Base-by-base conservation (phyloP, 306 rosid species). In the Prunus davidiana region DNA sequence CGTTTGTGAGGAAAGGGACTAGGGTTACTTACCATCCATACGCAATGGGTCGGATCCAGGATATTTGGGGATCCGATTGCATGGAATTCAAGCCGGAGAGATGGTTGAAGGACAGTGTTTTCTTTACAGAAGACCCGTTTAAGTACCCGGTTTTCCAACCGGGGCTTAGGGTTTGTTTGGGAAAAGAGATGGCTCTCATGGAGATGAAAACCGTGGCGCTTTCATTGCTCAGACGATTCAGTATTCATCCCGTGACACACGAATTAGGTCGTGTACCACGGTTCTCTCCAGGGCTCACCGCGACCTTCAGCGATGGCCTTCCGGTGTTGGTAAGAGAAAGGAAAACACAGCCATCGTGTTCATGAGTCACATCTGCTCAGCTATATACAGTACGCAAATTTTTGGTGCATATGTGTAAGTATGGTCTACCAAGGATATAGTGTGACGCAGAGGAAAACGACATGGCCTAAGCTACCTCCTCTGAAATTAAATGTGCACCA, bases 21-120 rank as follows among this genome's bases (percentile, higher is more conserved):
- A 88, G 98, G 85, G 98, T 93, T 78, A 93, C 93, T 19, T 93
- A 91, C 75, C 97, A 93, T 64, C 89, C 93, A 0, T 91, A 93
- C 2, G 97, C 98, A 5, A 93, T 93, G 98, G 97, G 92, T 69
- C 82, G 97, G 64, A 32, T 79, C 20, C 84, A 82, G 38, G 91
- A 88, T 10, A 84, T 88, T 15, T 93, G 98, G 98, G 98, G 98
- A 2, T 51, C 64, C 2, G 89, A 93, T 51, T 93, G 89, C 13
- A 57, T 78, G 7, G 87, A 93, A 61, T 93, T 89, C 78, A 84
- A 81, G 77, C 98, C 98, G 0, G 78, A 85, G 32, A 80, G 97
- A 63, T 93, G 98, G 98, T 78, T 93, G 69, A 86, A 72, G 34
- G 78, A 84, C 0, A 87, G 88, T 0, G 72, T 72, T 2, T 93